phyloP scores from a whole-genome alignment of 2,329 filamentous ascomycete genomes.

The Aureobasidium leucospermi region DNA sequence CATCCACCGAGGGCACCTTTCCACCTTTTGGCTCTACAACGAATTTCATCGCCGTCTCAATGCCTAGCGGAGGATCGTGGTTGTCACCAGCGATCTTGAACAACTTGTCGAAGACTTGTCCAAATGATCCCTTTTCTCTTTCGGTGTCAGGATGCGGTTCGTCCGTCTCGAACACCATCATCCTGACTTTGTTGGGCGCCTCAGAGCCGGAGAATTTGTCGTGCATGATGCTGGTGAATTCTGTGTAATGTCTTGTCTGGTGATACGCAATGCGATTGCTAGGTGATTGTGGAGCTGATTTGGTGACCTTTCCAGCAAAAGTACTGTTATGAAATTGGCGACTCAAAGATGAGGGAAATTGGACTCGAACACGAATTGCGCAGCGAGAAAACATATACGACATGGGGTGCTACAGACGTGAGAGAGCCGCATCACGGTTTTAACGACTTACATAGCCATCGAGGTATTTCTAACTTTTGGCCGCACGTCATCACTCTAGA shows the following conservation, averaged over 20 bases:
- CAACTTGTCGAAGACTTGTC: conserved; percentile 45
- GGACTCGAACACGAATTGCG: neutral
- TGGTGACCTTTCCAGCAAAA: neutral
- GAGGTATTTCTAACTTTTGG: neutral
- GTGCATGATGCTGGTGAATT: neutral
- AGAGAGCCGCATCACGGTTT: neutral
- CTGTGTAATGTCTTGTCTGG: neutral
- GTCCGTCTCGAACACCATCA: conserved; percentile 54
- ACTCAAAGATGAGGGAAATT: neutral
- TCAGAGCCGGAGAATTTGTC: conserved; percentile 8
- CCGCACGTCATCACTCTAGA: neutral
- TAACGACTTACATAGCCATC: neutral
- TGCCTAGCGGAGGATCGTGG: conserved; percentile 47
- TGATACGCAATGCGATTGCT: neutral
- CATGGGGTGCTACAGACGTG: neutral
- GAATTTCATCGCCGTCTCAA: conserved; percentile 50
- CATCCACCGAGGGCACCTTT: conserved; percentile 39
- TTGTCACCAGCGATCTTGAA: conserved; percentile 45
- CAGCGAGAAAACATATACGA: neutral
- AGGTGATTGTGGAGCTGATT: neutral
- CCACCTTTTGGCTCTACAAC: conserved; percentile 40
- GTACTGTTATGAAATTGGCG: neutral
- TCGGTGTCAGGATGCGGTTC: conserved; percentile 46
- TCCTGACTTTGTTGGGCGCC: conserved; percentile 17
- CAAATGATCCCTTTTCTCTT: conserved; percentile 45